These are phyloP conservation scores for Globisporangium cylindrosporum DNA, from an alignment of 352 stramenopile species.

Conservation along the genomic window DNA sequence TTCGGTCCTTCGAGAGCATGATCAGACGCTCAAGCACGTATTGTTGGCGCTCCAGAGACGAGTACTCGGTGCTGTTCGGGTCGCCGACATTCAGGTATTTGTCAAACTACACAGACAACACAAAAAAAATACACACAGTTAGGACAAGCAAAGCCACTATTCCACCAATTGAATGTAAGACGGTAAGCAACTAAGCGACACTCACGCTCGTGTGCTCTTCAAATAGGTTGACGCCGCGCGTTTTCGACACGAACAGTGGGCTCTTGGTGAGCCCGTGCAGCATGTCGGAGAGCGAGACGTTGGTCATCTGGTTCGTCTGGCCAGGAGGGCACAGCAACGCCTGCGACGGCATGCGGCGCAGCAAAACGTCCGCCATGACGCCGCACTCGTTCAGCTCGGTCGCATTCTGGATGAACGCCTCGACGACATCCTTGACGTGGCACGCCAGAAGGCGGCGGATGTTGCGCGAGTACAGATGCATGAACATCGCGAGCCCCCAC, in stretches of 20 bases:
- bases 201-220: slow-evolving; percentile 74
- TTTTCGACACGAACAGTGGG: slow-evolving; percentile 75
- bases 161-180: not conserved
- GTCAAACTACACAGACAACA: slow-evolving; percentile 56
- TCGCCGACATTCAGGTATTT: slow-evolving; percentile 87
- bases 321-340: slow-evolving; percentile 72
- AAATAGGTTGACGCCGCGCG: slow-evolving; percentile 73
- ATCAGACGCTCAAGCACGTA: slow-evolving; percentile 83
- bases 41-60: slow-evolving; percentile 74
- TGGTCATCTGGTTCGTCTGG: slow-evolving; percentile 73
- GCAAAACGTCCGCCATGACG: slow-evolving; percentile 74
- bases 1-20: slow-evolving; percentile 86
- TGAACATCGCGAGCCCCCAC: slow-evolving; percentile 78
- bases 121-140: slow-evolving; percentile 16
- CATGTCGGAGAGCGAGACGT: slow-evolving; percentile 82
- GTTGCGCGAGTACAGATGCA: slow-evolving; percentile 85
- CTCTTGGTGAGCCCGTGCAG: slow-evolving; percentile 56
- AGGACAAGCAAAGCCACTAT: not conserved
- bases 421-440: slow-evolving; percentile 83
- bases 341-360: slow-evolving; percentile 67
- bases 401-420: slow-evolving; percentile 78
- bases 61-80: slow-evolving; percentile 62
- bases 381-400: slow-evolving; percentile 77
- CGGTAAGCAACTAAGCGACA: slow-evolving; percentile 22
- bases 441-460: slow-evolving; percentile 76